phyloP scores from a whole-genome alignment of 1,284 basidiomycete genomes.

The Pascua guehoae region DNA sequence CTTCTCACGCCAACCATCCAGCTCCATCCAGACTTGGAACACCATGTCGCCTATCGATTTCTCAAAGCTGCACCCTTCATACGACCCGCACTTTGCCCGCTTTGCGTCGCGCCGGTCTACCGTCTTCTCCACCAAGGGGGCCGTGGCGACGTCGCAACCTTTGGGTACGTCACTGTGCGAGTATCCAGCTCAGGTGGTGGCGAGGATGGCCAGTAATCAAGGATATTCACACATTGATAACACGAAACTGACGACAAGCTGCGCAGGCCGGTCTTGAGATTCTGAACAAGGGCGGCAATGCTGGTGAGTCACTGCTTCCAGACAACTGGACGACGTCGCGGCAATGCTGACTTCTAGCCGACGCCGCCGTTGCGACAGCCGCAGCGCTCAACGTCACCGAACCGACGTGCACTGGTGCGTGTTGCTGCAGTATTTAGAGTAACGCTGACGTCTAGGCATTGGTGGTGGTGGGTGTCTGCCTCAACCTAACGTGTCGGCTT shows the following conservation, averaged over 20 bases:
- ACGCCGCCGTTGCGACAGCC: conserved; percentile 74
- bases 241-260: conserved; percentile 40
- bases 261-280: conserved; percentile 81
- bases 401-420: conserved; percentile 48
- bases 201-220: neutral
- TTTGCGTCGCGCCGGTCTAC: conserved; percentile 31
- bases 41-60: conserved; percentile 41
- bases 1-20: neutral
- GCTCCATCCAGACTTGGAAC: neutral
- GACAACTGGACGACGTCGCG: neutral
- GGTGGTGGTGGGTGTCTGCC: conserved; percentile 47
- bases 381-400: conserved; percentile 84
- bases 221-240: neutral
- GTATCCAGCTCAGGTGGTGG: neutral
- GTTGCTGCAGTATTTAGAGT: neutral
- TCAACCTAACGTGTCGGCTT: neutral
- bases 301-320: conserved; percentile 47
- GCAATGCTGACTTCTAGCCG: conserved; percentile 50
- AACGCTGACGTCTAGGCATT: conserved; percentile 36
- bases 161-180: conserved; percentile 51
- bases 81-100: conserved; percentile 41
- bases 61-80: conserved; percentile 36
- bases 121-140: conserved; percentile 68
- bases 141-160: conserved; percentile 80
- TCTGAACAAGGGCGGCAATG: conserved; percentile 79